phyloP scores from a whole-genome alignment of 371 early-diverging fungal species.

The Circinella umbellata region DNA sequence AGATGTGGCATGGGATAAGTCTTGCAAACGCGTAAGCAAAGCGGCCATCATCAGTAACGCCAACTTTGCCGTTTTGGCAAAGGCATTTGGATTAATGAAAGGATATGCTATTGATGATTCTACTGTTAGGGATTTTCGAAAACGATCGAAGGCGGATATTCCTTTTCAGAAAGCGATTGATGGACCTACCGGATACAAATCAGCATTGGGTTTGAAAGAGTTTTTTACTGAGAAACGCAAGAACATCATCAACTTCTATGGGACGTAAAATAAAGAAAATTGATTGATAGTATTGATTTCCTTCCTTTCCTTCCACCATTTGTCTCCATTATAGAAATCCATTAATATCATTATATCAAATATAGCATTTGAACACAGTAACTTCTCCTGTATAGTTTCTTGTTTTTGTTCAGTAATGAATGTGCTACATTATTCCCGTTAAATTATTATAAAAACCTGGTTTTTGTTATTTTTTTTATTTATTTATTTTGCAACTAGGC shows the following conservation, averaged over 20 bases:
- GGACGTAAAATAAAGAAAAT: no score
- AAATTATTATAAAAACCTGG: no score
- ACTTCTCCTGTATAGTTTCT: no score
- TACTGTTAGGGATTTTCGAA: background rate
- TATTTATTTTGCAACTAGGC: no score
- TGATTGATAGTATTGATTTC: no score
- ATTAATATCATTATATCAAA: no score
- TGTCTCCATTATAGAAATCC: no score
- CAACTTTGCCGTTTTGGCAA: background rate
- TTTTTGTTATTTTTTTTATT: no score
- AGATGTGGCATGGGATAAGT: conserved; percentile 43
- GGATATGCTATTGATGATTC: background rate
- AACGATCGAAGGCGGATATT: conserved; percentile 1
- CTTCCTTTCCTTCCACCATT: no score
- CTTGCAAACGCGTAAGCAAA: conserved; percentile 22
- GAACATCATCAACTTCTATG: background rate
- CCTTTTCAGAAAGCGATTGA: conserved; percentile 22
- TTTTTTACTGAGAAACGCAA: conserved; percentile 14
- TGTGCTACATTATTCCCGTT: no score
- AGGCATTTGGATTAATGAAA: conserved; percentile 5
- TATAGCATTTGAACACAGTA: no score
- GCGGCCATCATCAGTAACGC: background rate
- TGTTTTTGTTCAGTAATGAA: no score
- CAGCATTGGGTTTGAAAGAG: conserved; percentile 25
- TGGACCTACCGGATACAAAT: conserved; percentile 18